Conservation (phyloP, 2,329 filamentous ascomycete species). For the Ophiostoma triangulosporum region DNA sequence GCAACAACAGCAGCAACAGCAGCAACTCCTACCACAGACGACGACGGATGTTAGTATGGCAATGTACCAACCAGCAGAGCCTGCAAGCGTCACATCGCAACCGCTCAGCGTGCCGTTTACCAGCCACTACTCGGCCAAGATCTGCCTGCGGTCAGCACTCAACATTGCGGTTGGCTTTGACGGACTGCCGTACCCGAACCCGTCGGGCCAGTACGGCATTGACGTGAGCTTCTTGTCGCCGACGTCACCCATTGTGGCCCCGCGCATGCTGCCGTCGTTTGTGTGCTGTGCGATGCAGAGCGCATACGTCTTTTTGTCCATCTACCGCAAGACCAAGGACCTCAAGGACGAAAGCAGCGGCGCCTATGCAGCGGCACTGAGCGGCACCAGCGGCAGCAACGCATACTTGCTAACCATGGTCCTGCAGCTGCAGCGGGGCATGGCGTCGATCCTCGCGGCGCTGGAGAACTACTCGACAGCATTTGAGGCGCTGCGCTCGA, state of each 20-base stretch:
- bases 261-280: conserved; percentile 32
- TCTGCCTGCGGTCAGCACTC: conserved; percentile 35
- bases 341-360: conserved; percentile 16
- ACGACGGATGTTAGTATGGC: background rate
- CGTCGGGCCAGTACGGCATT: conserved; percentile 23
- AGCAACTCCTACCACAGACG: background rate
- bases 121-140: conserved; percentile 32
- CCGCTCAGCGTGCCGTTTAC: conserved; percentile 24
- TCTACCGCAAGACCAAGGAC: conserved; percentile 27
- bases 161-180: conserved; percentile 33
- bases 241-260: conserved; percentile 25
- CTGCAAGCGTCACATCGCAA: background rate
- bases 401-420: conserved; percentile 23
- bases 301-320: conserved; percentile 30
- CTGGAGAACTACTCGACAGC: conserved; percentile 30
- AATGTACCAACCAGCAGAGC: background rate
- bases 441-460: conserved; percentile 27
- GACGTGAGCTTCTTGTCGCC: conserved; percentile 22
- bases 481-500: conserved; percentile 31
- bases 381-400: conserved; percentile 7
- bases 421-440: conserved; percentile 26
- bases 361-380: conserved; percentile 4
- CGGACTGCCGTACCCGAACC: conserved; percentile 31
- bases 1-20: background rate
- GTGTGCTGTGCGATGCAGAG: conserved; percentile 34